Evolutionary conservation across 257 asterid species (phyloP).

Genomic region (Ballota nigra): DNA sequence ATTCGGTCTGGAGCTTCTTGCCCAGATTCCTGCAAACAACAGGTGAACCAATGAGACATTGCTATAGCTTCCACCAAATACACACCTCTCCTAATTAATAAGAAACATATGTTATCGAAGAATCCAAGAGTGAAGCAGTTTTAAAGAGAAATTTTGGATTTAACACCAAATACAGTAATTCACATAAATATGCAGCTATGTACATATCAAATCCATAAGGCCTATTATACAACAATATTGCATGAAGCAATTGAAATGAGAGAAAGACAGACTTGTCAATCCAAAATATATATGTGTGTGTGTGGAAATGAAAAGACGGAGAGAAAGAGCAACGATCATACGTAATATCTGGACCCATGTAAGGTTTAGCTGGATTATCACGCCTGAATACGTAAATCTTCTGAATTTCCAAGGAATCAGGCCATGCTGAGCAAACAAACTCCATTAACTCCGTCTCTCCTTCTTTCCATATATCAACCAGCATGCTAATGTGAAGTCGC

Average conservation of each 20-base stretch:
- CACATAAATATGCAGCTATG: background rate
- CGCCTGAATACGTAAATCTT: constrained; percentile 42
- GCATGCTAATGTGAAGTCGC: constrained; percentile 48
- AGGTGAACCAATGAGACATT: constrained; percentile 15
- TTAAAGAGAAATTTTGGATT: background rate
- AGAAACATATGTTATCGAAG: background rate
- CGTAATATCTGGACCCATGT: constrained; percentile 64
- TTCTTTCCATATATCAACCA: constrained; percentile 55
- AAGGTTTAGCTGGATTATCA: constrained; percentile 37
- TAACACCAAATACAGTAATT: background rate
- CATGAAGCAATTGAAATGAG: too few species aligned
- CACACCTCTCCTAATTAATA: too few species aligned
- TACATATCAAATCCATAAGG: background rate
- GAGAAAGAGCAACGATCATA: constrained; percentile 21
- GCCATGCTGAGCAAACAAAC: constrained; percentile 64
- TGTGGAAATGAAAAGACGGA: background rate
- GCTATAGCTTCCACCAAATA: background rate
- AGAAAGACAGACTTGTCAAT: background rate
- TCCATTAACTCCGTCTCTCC: constrained; percentile 38
- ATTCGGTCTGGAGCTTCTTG: constrained; percentile 36
- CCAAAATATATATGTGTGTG: background rate
- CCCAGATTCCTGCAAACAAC: constrained; percentile 39
- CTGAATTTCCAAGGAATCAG: constrained; percentile 51
- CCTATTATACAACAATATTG: background rate
- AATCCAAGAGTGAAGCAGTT: background rate